Conservation (phyloP, 495 filamentous ascomycete species). For the Diplogelasinospora grovesii region DNA sequence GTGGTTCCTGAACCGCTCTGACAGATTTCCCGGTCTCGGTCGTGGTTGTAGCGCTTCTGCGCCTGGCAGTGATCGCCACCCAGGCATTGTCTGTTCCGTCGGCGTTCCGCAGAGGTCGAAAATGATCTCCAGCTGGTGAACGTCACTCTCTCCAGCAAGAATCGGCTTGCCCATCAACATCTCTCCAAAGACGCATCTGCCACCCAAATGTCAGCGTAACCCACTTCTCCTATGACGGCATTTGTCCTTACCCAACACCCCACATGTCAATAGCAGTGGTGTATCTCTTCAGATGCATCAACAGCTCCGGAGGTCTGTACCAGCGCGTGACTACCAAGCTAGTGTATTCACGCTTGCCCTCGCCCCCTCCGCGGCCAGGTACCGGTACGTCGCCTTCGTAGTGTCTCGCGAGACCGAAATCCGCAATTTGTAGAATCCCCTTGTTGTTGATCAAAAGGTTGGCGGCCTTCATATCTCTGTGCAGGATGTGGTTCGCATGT, state of each 20-base stretch:
- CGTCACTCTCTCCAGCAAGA: conserved; percentile 79
- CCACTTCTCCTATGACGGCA: too few relatives aligned
- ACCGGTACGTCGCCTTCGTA: conserved; percentile 82
- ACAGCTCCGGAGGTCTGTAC: conserved; percentile 92
- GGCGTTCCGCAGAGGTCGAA: conserved; percentile 92
- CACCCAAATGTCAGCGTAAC: too few relatives aligned
- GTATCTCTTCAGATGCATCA: conserved; percentile 79
- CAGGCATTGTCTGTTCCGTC: conserved; percentile 88
- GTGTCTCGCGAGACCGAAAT: conserved; percentile 91
- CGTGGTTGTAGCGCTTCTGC: conserved; percentile 67
- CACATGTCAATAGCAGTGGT: conserved; percentile 97
- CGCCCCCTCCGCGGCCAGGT: conserved; percentile 72
- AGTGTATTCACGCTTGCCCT: conserved; percentile 86
- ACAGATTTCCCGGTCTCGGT: conserved; percentile 57
- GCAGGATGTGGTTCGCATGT: conserved; percentile 82
- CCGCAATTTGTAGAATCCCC: conserved; percentile 91
- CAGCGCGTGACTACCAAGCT: conserved; percentile 91
- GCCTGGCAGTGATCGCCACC: conserved; percentile 74
- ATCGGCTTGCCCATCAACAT: conserved; percentile 96
- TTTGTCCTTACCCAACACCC: conserved; percentile 90
- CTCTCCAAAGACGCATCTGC: conserved; percentile 91
- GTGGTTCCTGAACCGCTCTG: conserved; percentile 65
- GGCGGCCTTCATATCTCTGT: conserved; percentile 98
- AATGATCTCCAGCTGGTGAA: conserved; percentile 83
- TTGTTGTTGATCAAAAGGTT: conserved; percentile 95